These are phyloP conservation scores for Lipomyces starkeyi DNA, from an alignment of 805 yeast genomes.

Conservation along the genomic window DNA sequence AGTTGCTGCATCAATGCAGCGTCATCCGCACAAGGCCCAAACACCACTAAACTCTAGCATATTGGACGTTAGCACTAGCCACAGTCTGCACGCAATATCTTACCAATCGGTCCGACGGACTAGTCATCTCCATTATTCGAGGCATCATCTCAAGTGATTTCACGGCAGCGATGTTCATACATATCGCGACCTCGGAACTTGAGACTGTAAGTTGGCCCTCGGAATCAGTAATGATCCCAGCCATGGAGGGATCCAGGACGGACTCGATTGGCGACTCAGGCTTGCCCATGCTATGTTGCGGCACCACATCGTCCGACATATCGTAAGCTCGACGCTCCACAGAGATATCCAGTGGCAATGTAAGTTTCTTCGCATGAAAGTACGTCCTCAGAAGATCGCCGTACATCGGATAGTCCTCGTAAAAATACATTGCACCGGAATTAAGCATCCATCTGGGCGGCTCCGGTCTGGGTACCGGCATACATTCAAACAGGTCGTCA, in stretches of 20 bases:
- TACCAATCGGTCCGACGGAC: not conserved
- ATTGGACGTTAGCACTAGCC: not conserved
- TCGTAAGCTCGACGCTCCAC: not conserved
- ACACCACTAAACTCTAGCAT: constrained; percentile 19
- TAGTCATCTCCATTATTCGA: not conserved
- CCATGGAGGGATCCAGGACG: no score
- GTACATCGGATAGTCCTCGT: constrained; percentile 13
- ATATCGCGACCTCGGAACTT: constrained; percentile 17
- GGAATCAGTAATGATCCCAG: constrained; percentile 3
- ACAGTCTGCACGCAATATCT: not conserved
- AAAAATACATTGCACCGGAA: constrained; percentile 16
- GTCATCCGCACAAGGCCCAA: constrained; percentile 31
- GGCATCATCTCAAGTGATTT: constrained; percentile 1
- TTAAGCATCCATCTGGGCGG: constrained; percentile 11
- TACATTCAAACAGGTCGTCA: constrained; percentile 18
- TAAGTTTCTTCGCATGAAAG: not conserved
- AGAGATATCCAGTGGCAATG: not conserved
- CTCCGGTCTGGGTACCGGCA: constrained; percentile 16
- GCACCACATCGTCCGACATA: not conserved
- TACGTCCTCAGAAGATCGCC: constrained; percentile 20
- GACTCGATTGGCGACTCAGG: not conserved
- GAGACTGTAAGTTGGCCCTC: constrained; percentile 15
- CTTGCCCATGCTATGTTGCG: not conserved
- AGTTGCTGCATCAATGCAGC: constrained; percentile 8
- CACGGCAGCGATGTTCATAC: constrained; percentile 18